Base-by-base conservation (phyloP, 2,329 filamentous ascomycete species). In the Arthrobotrys iridis region DNA sequence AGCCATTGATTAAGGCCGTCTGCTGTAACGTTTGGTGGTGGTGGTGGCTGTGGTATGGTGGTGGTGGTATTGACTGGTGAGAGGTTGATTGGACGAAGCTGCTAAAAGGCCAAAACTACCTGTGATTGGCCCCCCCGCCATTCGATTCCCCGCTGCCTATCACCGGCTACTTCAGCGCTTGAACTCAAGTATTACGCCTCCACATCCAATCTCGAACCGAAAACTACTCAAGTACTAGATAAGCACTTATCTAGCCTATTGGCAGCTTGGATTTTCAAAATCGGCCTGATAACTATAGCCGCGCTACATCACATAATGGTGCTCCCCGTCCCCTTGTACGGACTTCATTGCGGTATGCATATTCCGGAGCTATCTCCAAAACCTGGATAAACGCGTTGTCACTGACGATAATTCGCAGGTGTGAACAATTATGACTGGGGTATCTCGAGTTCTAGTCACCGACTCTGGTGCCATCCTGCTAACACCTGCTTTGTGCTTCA, bases 381-480 rank as follows among this genome's bases (percentile, higher is more conserved):
- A 20, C 26, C 41, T 13, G 46, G n/a, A 48, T n/a, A n/a, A 66
- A 43, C 18, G 50, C n/a, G n/a, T n/a, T n/a, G n/a, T n/a, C n/a
- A n/a, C n/a, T n/a, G 79, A 82, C 79, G 22, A 24, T 37, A 26
- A 35, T 22, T 13, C 33, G 37, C 77, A 90, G 95, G 94, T 81
- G 93, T 96, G 81, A 98, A 98, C 83, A 97, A 93, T 83, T 99
- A 99, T 82, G 95, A 97, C 85, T 99, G 95, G 95, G 95, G 88
- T 89, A 83, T 78, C 84, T 77, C 50, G 63, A 26, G 4, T 79
- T 74, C 78, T 64, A 77, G 79, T 82, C 11, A 20, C 10, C 8
- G 43, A 24, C n/a, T 15, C 15, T n/a, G 8, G 26, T 20, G 37
- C 2, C 45, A 18, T 15, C 18, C 4, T 30, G 30, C 77, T 81